Base-by-base conservation (phyloP, 257 asterid genomes). In the Jasminum sambac region DNA sequence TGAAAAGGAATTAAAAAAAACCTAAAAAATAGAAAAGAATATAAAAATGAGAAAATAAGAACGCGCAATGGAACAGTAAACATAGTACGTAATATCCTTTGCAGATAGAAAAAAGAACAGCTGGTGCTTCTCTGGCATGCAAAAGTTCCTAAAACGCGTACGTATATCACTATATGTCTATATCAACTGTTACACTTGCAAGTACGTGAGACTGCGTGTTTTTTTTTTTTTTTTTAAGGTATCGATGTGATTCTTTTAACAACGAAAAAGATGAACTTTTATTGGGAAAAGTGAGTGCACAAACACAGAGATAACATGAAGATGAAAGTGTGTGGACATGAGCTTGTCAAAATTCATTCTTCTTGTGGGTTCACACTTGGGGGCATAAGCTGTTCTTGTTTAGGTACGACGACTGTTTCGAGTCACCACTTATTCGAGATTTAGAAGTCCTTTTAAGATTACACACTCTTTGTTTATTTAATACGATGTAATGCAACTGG, bases 101-200 rank as follows among this genome's bases (percentile, higher is more conserved):
- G 78, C 75, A 44, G 71, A 65, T 30, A 19, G 11, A 12, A 40
- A 66, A 65, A 71, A 75, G 68, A 77, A 82, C 92, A 84, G 90
- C 90, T 86, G 87, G 80, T 74, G 81, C 85, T 74, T 48, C 71
- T 76, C 92, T 88, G 95, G 67, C 87, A 74, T 73, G 82, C 87
- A 72, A 57, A 57, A 68, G 60, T 70, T 64, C 58, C 74, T 64
- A 83, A 76, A 78, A 78, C 95, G 91, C 95, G 91, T 65, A 46
- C 50, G 68, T 13, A 8, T 52, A 12, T n/a, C n/a, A n/a, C n/a
- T n/a, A n/a, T n/a, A n/a, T n/a, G n/a, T n/a, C n/a, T 30, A 46
- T 0, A 2, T 48, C 67, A 78, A 74, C 74, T 52, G 72, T 74
- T 64, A 74, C 78, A 67, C 57, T 12, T 60, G 58, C 67, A 69